A percentile compares a stretch with the other conserved stretches of the same genome.
phyloP scores from a whole-genome alignment of 2,329 filamentous ascomycete genomes.

The Gliomastix tumulicola region DNA sequence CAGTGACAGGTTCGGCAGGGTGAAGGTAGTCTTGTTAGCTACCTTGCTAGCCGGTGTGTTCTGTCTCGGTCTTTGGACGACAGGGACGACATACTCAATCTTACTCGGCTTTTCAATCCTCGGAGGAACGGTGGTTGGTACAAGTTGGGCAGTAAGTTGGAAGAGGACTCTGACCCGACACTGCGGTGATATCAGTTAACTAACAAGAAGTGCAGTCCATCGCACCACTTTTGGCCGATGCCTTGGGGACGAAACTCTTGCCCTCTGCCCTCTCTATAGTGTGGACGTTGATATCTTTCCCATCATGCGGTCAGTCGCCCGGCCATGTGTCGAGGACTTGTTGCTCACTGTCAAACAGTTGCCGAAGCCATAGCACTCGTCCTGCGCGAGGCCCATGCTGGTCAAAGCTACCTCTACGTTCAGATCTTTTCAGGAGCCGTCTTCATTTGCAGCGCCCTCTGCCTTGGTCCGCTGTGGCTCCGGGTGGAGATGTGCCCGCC shows the following conservation, averaged over 20 bases:
- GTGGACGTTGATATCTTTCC: neutral
- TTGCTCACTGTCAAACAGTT: neutral
- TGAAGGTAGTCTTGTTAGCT: neutral
- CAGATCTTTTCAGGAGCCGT: constrained; percentile 5
- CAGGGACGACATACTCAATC: neutral
- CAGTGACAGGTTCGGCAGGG: neutral
- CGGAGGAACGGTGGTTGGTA: neutral
- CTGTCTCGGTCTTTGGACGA: neutral
- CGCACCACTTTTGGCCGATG: neutral
- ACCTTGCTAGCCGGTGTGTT: neutral
- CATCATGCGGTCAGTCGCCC: neutral
- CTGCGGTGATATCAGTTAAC: neutral
- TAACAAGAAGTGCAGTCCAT: neutral
- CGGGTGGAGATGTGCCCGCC: too few relatives aligned
- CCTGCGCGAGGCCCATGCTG: neutral
- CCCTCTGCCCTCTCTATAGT: neutral
- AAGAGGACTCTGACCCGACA: neutral
- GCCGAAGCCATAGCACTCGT: neutral
- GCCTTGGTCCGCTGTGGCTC: too few relatives aligned
- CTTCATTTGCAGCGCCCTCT: too few relatives aligned
- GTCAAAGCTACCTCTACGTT: neutral
- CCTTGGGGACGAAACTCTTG: neutral
- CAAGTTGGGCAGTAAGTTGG: neutral
- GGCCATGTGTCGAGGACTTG: neutral
- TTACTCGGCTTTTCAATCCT: neutral